Evolutionary conservation across 2,329 filamentous ascomycete genomes (phyloP).

Genomic region (Pseudogymnoascus sp.): DNA sequence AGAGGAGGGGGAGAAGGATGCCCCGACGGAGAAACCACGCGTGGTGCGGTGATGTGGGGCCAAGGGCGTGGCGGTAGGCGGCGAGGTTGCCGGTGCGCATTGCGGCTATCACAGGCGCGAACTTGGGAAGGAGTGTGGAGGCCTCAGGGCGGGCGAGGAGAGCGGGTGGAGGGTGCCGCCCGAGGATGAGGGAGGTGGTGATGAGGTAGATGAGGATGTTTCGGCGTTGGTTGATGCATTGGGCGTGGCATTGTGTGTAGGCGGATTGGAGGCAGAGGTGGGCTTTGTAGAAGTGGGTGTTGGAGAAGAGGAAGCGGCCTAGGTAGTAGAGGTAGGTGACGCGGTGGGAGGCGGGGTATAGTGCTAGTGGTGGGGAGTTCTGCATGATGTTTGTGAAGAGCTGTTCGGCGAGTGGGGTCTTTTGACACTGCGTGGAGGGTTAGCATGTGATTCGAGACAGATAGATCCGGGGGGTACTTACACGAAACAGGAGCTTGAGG

Average conservation of each 20-base stretch:
- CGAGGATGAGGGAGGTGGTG: constrained; percentile 74
- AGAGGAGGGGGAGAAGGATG: constrained; percentile 67
- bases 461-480: constrained; percentile 33
- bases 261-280: constrained; percentile 69
- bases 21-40: constrained; percentile 71
- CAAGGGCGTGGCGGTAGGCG: constrained; percentile 64
- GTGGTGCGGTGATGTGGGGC: constrained; percentile 45
- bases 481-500: constrained; percentile 78
- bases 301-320: constrained; percentile 81
- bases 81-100: constrained; percentile 69
- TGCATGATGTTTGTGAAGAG: constrained; percentile 84
- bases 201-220: constrained; percentile 80
- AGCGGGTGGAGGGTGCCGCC: constrained; percentile 65
- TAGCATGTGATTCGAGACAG: neutral
- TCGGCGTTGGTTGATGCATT: constrained; percentile 69
- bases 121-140: constrained; percentile 55
- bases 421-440: constrained; percentile 53
- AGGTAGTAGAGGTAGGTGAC: constrained; percentile 95
- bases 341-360: constrained; percentile 79
- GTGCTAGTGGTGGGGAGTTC: constrained; percentile 70
- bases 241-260: constrained; percentile 68
- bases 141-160: constrained; percentile 69
- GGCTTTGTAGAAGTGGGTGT: constrained; percentile 74
- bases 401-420: constrained; percentile 76
- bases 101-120: constrained; percentile 65